Evolutionary conservation across 495 filamentous ascomycete species (phyloP).

Genomic region (Lasiosphaeria ovina): DNA sequence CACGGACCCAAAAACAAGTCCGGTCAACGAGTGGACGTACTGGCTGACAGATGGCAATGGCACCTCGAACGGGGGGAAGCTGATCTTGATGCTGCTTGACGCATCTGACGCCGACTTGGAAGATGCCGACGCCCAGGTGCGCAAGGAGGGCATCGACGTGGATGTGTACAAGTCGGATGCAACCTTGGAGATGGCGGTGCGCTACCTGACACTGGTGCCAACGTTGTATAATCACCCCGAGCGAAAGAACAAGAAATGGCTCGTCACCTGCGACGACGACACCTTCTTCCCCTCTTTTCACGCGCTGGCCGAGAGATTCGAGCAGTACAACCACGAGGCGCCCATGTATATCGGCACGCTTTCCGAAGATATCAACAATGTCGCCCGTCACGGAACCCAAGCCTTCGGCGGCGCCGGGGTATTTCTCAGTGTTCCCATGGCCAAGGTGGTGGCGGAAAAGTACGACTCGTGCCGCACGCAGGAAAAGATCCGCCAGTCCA

Average conservation of each 20-base stretch:
- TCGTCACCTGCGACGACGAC: constrained; percentile 68
- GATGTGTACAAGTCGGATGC: constrained; percentile 59
- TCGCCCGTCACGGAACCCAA: constrained; percentile 60
- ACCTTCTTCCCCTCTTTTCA: constrained; percentile 68
- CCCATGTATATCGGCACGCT: constrained; percentile 61
- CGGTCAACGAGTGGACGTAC: constrained; percentile 54
- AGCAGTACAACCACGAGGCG: constrained; percentile 47
- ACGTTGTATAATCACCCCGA: constrained; percentile 55
- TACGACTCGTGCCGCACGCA: constrained; percentile 53
- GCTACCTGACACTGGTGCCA: constrained; percentile 51
- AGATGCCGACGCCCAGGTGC: constrained; percentile 37
- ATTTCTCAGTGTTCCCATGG: constrained; percentile 61
- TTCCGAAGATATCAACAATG: constrained; percentile 62
- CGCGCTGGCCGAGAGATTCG: constrained; percentile 49
- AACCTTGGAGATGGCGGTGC: constrained; percentile 54
- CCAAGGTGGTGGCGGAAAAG: constrained; percentile 61
- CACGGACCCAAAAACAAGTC: constrained; percentile 49
- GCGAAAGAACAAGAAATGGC: constrained; percentile 57
- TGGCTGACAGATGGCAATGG: constrained; percentile 50
- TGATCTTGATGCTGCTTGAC: constrained; percentile 44
- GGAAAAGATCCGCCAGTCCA: constrained; percentile 51
- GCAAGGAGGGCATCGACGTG: constrained; percentile 58
- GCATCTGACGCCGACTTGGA: constrained; percentile 43
- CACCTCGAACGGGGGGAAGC: constrained; percentile 43
- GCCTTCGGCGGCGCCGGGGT: constrained; percentile 70